Evolutionary conservation across 441 rosid species (phyloP).

Genomic region (Arabidopsis hybrid): DNA sequence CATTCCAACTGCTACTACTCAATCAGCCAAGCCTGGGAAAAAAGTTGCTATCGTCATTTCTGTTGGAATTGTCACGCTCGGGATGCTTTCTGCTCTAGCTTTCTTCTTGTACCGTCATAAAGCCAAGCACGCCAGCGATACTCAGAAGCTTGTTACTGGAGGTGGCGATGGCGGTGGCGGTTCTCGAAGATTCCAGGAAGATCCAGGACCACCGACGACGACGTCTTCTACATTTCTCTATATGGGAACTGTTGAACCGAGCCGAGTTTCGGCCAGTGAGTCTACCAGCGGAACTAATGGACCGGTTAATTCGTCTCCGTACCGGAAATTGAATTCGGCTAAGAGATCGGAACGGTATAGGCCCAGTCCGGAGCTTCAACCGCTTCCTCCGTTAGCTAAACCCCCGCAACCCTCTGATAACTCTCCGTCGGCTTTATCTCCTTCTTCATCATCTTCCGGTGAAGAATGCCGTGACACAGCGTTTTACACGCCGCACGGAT

Average conservation of each 20-base stretch:
- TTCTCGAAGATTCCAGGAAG: slow-evolving; percentile 63
- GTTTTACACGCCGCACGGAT: slow-evolving; percentile 85
- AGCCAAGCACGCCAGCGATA: slow-evolving; percentile 63
- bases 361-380: slow-evolving; percentile 97
- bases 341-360: slow-evolving; percentile 87
- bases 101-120: slow-evolving; percentile 88
- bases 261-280: slow-evolving; percentile 54
- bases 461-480: slow-evolving; percentile 68
- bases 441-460: slow-evolving; percentile 49
- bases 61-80: slow-evolving; percentile 91
- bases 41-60: slow-evolving; percentile 86
- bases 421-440: slow-evolving; percentile 50
- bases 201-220: slow-evolving; percentile 57
- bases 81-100: slow-evolving; percentile 90
- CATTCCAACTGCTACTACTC: slow-evolving; percentile 70
- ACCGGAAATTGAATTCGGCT: slow-evolving; percentile 64
- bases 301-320: slow-evolving; percentile 68
- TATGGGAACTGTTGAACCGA: slow-evolving; percentile 89
- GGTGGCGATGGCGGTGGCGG: slow-evolving; percentile 44
- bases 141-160: slow-evolving; percentile 68
- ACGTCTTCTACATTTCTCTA: slow-evolving; percentile 74
- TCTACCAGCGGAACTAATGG: slow-evolving; percentile 39
- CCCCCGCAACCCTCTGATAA: slow-evolving; percentile 54
- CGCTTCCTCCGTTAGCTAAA: slow-evolving; percentile 74
- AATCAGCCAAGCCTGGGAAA: slow-evolving; percentile 76